Percentiles rank a stretch among this genome's conserved stretches.
Conservation (phyloP, 257 asterid species). For the Anisodus acutangulus region DNA sequence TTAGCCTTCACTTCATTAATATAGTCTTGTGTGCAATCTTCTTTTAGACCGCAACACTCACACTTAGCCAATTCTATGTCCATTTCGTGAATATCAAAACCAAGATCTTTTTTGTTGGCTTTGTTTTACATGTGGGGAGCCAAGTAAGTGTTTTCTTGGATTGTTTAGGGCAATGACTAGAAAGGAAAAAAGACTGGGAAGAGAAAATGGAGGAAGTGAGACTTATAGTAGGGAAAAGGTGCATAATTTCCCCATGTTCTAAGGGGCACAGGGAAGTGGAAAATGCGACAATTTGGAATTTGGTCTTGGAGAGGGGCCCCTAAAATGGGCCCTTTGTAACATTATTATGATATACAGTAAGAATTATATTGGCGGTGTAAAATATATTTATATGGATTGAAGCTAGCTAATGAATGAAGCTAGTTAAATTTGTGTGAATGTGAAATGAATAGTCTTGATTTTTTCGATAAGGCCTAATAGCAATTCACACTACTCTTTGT, state of each 20-base stretch:
- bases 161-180: too few relatives aligned
- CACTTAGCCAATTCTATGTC: constrained; percentile 84
- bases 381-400: too few relatives aligned
- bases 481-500: too few relatives aligned
- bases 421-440: too few relatives aligned
- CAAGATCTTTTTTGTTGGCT: neutral
- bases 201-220: neutral
- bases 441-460: too few relatives aligned
- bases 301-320: neutral
- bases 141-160: too few relatives aligned
- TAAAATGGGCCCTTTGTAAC: neutral
- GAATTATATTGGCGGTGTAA: too few relatives aligned
- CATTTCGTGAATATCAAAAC: constrained; percentile 39
- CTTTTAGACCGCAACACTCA: constrained; percentile 86
- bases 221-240: neutral
- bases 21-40: constrained; percentile 84
- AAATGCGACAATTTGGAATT: neutral
- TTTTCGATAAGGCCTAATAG: too few relatives aligned
- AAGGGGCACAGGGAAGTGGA: neutral
- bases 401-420: too few relatives aligned
- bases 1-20: constrained; percentile 61
- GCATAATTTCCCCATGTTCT: neutral
- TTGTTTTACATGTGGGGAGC: neutral
- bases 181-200: too few relatives aligned
- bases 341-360: too few relatives aligned